Base-by-base conservation (phyloP, 495 filamentous ascomycete genomes). In the Letharia lupina region DNA sequence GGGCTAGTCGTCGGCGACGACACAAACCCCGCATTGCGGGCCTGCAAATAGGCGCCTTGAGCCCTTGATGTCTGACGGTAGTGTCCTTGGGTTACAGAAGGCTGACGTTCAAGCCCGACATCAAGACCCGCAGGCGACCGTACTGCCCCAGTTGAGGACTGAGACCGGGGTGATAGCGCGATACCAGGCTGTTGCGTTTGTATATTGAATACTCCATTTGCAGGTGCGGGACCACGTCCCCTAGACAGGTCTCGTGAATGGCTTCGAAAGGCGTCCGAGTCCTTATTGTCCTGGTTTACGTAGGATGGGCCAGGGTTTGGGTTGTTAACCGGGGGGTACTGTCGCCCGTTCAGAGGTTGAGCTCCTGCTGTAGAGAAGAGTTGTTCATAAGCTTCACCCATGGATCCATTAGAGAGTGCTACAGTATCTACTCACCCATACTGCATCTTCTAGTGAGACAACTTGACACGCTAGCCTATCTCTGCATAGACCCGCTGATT, bases 1-100 rank as follows among this genome's bases (percentile, higher is more conserved):
- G 91, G 91, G 74, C 88, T 93, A 39, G 85, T 85, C 33, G 86
- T 80, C 37, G 86, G 78, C n/a, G 86, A 82, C 65, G 81, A 81
- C 58, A 84, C 82, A 73, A 85, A 84, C 71, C 86, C 89, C 16
- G 93, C 86, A 78, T 94, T 96, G 70, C 94, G 87, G 66, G 92
- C 95, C 77, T 98, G 94, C 73, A 93, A 91, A 64, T 63, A 61
- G 67, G 91, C 85, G 65, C 91, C 91, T 84, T 96, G 91, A 57
- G 96, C 91, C 68, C 96, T 96, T 39, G 93, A 96, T 1, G 91
- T 91, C 75, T 98, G 90, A 31, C 94, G 85, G 74, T 96, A 90
- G 74, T 98, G 93, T 57, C 88, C 89, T 77, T 97, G 95, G 16
- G 87, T 81, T 60, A 81, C 80, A 10, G 87, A 89, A 42, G 86